phyloP scores from a whole-genome alignment of 768 basidiomycete species.

The Aureoboletus auriporus region DNA sequence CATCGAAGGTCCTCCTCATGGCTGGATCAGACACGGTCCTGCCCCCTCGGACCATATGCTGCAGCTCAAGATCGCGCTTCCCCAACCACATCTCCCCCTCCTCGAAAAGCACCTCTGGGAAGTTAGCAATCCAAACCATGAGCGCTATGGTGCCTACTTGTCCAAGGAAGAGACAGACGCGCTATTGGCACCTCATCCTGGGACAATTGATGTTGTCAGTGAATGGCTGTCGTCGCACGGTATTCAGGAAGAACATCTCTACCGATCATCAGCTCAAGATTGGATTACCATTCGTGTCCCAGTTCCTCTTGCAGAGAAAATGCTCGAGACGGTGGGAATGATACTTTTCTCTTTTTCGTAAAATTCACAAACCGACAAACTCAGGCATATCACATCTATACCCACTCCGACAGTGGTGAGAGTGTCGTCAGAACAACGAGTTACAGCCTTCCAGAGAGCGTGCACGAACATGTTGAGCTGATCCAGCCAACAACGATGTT shows the following conservation, averaged over 20 bases:
- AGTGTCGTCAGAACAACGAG: constrained; percentile 57
- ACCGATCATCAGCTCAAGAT: constrained; percentile 61
- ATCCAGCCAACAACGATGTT: constrained; percentile 74
- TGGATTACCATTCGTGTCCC: constrained; percentile 63
- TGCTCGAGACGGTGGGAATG: constrained; percentile 60
- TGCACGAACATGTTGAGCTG: constrained; percentile 60
- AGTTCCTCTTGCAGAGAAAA: constrained; percentile 56
- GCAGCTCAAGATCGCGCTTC: constrained; percentile 54
- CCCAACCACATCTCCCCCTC: constrained; percentile 45
- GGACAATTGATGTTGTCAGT: constrained; percentile 50
- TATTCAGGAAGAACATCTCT: constrained; percentile 42
- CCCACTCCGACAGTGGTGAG: constrained; percentile 49
- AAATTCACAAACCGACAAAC: not conserved
- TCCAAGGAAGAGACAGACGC: constrained; percentile 63
- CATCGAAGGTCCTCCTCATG: constrained; percentile 38
- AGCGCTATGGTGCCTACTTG: constrained; percentile 52
- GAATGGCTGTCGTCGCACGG: constrained; percentile 61
- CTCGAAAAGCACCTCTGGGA: constrained; percentile 53
- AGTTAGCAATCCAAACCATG: constrained; percentile 52
- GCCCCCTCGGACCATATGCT: constrained; percentile 45
- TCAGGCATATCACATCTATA: constrained; percentile 63
- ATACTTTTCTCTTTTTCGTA: not conserved
- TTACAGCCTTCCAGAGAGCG: constrained; percentile 59
- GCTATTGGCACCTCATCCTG: constrained; percentile 53
- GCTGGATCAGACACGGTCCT: constrained; percentile 43